A percentile compares a stretch with the other conserved stretches of the same genome.
Evolutionary conservation across 2,329 filamentous ascomycete genomes (phyloP).

Genomic region (Calonectria henricotiae): DNA sequence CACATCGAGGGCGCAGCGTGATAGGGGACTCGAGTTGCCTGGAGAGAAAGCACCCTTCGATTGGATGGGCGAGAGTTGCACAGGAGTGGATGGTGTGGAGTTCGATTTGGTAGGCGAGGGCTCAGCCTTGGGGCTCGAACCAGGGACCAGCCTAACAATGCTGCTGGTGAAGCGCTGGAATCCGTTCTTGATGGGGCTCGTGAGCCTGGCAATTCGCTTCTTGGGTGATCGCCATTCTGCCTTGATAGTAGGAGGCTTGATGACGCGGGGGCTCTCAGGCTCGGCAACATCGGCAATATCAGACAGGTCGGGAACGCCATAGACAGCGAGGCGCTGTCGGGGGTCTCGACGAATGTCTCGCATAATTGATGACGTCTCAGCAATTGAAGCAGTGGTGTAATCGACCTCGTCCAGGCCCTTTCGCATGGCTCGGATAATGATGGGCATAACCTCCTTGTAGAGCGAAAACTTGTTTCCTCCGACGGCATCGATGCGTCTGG

Average conservation of each 20-base stretch:
- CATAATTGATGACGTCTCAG: conserved; percentile 47
- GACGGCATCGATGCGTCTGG: conserved; percentile 34
- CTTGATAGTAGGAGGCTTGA: conserved; percentile 45
- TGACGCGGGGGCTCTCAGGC: conserved; percentile 50
- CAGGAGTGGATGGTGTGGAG: conserved; percentile 51
- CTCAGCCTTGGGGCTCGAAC: conserved; percentile 44
- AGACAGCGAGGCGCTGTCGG: conserved; percentile 46
- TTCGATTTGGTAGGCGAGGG: conserved; percentile 56
- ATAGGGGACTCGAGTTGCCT: conserved; percentile 41
- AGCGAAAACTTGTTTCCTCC: conserved; percentile 52
- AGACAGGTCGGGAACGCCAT: conserved; percentile 50
- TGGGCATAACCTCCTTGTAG: conserved; percentile 50
- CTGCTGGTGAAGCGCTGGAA: conserved; percentile 52
- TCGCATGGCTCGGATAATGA: conserved; percentile 48
- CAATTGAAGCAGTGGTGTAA: conserved; percentile 50
- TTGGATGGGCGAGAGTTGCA: conserved; percentile 42
- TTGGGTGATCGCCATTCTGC: conserved; percentile 54
- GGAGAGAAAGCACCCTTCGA: conserved; percentile 1
- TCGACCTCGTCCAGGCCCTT: conserved; percentile 49
- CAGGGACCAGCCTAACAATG: conserved; percentile 54
- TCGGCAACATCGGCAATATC: conserved; percentile 54
- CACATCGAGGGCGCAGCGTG: conserved; percentile 19
- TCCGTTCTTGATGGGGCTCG: conserved; percentile 50
- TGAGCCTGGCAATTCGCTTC: conserved; percentile 53
- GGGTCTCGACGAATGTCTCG: conserved; percentile 44